Conservation (phyloP, 1,139 yeast genomes). For the Saccharomyces hybrid region DNA sequence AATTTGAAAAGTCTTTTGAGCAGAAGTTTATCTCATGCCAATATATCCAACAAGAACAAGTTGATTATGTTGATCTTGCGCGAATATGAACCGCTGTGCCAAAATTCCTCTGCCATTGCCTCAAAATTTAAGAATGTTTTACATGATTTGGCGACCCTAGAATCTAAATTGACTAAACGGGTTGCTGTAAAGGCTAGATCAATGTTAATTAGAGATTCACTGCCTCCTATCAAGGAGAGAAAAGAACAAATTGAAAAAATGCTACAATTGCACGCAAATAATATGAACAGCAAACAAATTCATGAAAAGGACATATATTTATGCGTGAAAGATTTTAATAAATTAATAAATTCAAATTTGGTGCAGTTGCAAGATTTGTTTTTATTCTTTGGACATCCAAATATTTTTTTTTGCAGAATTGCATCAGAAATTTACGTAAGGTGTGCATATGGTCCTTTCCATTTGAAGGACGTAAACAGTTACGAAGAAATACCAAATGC, state of each 20-base stretch:
- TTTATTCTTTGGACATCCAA: slow-evolving; percentile 74
- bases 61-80: slow-evolving; percentile 74
- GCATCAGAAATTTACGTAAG: slow-evolving; percentile 93
- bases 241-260: slow-evolving; percentile 93
- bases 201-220: slow-evolving; percentile 84
- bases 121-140: slow-evolving; percentile 59
- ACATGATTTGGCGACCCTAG: slow-evolving; percentile 73
- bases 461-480: slow-evolving; percentile 64
- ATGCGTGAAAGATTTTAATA: slow-evolving; percentile 65
- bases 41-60: slow-evolving; percentile 85
- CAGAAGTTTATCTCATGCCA: slow-evolving; percentile 73
- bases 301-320: slow-evolving; percentile 72
- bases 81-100: slow-evolving; percentile 64
- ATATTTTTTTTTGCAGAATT: slow-evolving; percentile 84
- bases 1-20: slow-evolving; percentile 63
- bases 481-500: slow-evolving; percentile 44
- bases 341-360: slow-evolving; percentile 88
- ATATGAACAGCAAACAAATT: slow-evolving; percentile 76
- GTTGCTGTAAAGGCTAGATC: slow-evolving; percentile 91
- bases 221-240: slow-evolving; percentile 90
- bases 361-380: slow-evolving; percentile 89
- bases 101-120: slow-evolving; percentile 58
- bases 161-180: slow-evolving; percentile 78
- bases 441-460: slow-evolving; percentile 91
- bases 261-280: slow-evolving; percentile 80